Percentiles rank a stretch among this genome's conserved stretches.
These are phyloP conservation scores for Thymus quinquecostatus DNA, from an alignment of 257 asterid genomes.

Conservation along the genomic window DNA sequence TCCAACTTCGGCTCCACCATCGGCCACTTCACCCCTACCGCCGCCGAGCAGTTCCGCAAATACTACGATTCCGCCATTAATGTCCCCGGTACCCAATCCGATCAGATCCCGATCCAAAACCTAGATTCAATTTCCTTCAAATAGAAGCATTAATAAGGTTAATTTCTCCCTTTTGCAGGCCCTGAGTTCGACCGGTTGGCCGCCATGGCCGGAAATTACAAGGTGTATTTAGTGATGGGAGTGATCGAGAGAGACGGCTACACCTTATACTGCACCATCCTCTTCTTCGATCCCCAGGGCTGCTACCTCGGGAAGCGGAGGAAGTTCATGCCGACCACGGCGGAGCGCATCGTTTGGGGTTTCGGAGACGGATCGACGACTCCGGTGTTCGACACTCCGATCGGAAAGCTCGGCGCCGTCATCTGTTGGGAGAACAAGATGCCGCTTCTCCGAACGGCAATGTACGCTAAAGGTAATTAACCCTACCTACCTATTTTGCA, in stretches of 20 bases:
- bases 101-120: too few relatives aligned
- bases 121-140: too few relatives aligned
- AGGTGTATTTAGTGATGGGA: conserved; percentile 87
- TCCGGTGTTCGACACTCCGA: conserved; percentile 86
- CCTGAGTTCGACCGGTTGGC: conserved; percentile 93
- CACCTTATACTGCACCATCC: conserved; percentile 78
- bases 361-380: conserved; percentile 95
- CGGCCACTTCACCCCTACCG: conserved; percentile 85
- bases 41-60: conserved; percentile 83
- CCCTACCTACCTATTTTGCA: too few relatives aligned
- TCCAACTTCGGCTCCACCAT: conserved; percentile 79
- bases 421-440: conserved; percentile 97
- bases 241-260: conserved; percentile 91
- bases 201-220: conserved; percentile 89
- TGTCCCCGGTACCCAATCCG: conserved; percentile 66
- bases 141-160: too few relatives aligned
- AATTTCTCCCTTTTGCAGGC: conserved; percentile 43
- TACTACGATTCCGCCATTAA: conserved; percentile 89
- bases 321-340: conserved; percentile 85
- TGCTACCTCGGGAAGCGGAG: conserved; percentile 87
- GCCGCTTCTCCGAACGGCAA: conserved; percentile 92
- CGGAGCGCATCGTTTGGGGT: conserved; percentile 94
- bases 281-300: conserved; percentile 85
- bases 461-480: conserved; percentile 83
- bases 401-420: conserved; percentile 94